Conservation (phyloP, 192 early-diverging fungal genomes). For the Backusella tarrabulga region DNA sequence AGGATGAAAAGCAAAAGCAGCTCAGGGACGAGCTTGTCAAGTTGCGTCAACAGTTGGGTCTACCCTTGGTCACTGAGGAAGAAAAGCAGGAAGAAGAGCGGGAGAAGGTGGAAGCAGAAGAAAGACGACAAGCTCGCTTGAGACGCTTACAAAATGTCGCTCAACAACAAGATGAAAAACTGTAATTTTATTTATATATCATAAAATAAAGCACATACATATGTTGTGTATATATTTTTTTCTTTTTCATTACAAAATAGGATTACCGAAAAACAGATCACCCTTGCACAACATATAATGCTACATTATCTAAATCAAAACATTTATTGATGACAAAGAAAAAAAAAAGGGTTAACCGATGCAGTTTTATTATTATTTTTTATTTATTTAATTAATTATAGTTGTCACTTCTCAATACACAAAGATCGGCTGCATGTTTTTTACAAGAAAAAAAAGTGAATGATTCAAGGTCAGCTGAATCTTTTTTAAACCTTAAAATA, state of each 20-base stretch:
- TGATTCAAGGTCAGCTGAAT: no score
- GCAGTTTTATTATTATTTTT: background rate
- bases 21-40: conserved; percentile 26
- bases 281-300: no score
- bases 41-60: conserved; percentile 20
- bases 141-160: conserved; percentile 14
- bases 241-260: background rate
- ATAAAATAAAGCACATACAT: background rate
- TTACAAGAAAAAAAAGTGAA: background rate
- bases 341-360: background rate
- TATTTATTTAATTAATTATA: no score
- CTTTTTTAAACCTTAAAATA: background rate
- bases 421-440: background rate
- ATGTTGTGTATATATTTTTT: background rate
- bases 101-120: conserved; percentile 16
- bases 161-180: background rate
- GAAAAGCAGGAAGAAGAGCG: conserved; percentile 20
- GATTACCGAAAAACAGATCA: background rate
- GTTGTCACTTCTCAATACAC: background rate
- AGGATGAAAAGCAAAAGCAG: conserved; percentile 33
- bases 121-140: conserved; percentile 7
- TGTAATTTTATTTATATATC: background rate
- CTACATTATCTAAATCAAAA: no score
- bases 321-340: no score
- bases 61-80: conserved; percentile 24